Base-by-base conservation (phyloP, 2,329 filamentous ascomycete genomes). In the Corynespora cassiicola region DNA sequence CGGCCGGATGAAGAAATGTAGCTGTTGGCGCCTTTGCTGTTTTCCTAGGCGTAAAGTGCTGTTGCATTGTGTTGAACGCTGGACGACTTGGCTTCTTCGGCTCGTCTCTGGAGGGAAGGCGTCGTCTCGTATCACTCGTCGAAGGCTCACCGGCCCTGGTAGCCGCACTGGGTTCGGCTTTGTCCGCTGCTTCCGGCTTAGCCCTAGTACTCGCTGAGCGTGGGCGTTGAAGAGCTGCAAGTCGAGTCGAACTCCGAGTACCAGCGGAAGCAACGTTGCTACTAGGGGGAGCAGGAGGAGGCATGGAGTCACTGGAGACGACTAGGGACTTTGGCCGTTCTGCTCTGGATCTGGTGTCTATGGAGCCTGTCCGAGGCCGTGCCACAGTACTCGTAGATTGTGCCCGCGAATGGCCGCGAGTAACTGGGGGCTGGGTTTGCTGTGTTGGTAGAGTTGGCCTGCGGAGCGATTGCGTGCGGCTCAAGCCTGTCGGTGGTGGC, bases 41-140 rank as follows among this genome's bases (percentile, higher is more conserved):
- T 32, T 70, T 70, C 12, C 58, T 62, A 21, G 68, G 68, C 4
- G 67, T 68, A 26, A 67, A 71, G 44, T 69, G 66, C 39, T 70
- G 68, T 41, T 71, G 68, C 19, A 69, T 38, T 1, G 65, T 71
- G 11, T 56, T 61, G 34, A 71, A 71, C 2, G 62, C 62, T 22
- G 66, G 66, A 15, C 61, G 55, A 22, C 35, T 41, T 20, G 35
- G 42, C 30, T 55, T 61, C 31, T 51, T 57, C 2, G 45, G 21
- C 15, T 60, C 63, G 26, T 63, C 59, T 14, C 47, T 54, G 5
- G 17, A 21, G 19, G 33, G 29, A 14, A 57, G 58, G 31, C 47
- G 51, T 14, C 49, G 53, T 40, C 42, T 49, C 27, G 44, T 22
- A 25, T 54, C 47, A 6, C 42, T 20, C 6, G 35, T 32, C 7